Evolutionary conservation across 73 alveolate genomes (phyloP).

Genomic region (Urostyla sp.): DNA sequence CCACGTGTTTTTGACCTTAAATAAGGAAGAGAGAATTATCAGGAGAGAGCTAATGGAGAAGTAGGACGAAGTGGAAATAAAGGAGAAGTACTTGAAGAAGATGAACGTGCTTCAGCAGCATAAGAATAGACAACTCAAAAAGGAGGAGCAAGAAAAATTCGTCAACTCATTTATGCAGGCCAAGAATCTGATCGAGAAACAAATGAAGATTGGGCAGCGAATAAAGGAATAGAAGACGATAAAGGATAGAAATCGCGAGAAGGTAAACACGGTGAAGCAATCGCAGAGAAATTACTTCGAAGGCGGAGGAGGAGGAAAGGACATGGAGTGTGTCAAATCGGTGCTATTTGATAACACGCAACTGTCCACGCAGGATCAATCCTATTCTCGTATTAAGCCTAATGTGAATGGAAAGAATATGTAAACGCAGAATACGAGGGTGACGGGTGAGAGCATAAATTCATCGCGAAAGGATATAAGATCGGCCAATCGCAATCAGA

Average conservation of each 20-base stretch:
- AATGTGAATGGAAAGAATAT: no score
- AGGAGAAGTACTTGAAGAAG: constrained; percentile 20
- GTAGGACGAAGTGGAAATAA: constrained; percentile 16
- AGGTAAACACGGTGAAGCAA: neutral
- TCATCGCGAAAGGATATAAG: neutral
- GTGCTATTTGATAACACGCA: no score
- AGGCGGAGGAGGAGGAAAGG: neutral
- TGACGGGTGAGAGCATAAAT: constrained; percentile 34
- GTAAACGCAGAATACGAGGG: no score
- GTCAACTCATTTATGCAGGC: constrained; percentile 55
- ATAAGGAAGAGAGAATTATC: constrained; percentile 49
- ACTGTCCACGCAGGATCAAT: no score
- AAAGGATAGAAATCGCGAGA: constrained; percentile 4
- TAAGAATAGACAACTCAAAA: neutral
- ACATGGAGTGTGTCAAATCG: neutral
- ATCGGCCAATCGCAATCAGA: constrained; percentile 3
- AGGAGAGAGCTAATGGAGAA: constrained; percentile 55
- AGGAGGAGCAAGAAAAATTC: constrained; percentile 30
- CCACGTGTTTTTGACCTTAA: constrained; percentile 46
- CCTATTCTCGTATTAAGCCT: no score
- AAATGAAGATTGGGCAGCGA: constrained; percentile 56
- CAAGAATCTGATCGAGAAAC: constrained; percentile 67
- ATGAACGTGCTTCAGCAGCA: constrained; percentile 8
- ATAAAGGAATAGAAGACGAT: constrained; percentile 32
- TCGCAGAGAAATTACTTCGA: no score